Base-by-base conservation (phyloP, 129 eudicot species). In the Helichrysum umbraculigerum region DNA sequence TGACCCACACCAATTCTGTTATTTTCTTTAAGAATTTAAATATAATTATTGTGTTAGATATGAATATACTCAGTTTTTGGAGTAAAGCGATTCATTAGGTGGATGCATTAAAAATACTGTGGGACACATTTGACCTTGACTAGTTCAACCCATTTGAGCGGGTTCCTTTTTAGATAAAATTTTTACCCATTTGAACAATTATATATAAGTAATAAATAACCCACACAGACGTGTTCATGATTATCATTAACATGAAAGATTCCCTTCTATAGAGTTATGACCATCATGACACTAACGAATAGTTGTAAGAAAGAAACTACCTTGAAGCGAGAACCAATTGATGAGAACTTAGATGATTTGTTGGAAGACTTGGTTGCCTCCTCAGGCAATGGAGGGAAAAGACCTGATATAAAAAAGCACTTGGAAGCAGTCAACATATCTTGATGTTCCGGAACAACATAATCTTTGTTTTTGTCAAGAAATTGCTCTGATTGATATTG, bases 371-470 rank as follows among this genome's bases (percentile, higher is more conserved):
- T 94, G 59, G 81, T 77, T 52, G 90, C 52, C 80, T 94, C 98
- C 61, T 89, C 93, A 41, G 89, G 81, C 66, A 86, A 34, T 37
- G 93, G 93, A 84, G 99, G 99, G 76, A 94, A 94, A 69, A 94
- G 93, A 37, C 86, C 92, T 50, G 90, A 87, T 76, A 91, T 88
- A 78, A 94, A 94, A 70, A 92, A 77, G 78, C 99, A 94, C 77
- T 83, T 89, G 79, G 97, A 94, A 75, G 96, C 91, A 85, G 76
- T 79, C 78, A 91, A 85, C 90, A 94, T 73, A 83, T 94, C 97
- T 86, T 94, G 99, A 87, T 94, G 96, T 80, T 94, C 99, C 0
- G 96, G 92, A 79, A 94, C 97, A 77, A 89, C 99, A 82, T 94
- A 91, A 78, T 91, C 99, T 82, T 94, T 94, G 86, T 94, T 94